These are phyloP conservation scores for Suillus plorans DNA, from an alignment of 768 basidiomycete genomes.

Conservation along the genomic window DNA sequence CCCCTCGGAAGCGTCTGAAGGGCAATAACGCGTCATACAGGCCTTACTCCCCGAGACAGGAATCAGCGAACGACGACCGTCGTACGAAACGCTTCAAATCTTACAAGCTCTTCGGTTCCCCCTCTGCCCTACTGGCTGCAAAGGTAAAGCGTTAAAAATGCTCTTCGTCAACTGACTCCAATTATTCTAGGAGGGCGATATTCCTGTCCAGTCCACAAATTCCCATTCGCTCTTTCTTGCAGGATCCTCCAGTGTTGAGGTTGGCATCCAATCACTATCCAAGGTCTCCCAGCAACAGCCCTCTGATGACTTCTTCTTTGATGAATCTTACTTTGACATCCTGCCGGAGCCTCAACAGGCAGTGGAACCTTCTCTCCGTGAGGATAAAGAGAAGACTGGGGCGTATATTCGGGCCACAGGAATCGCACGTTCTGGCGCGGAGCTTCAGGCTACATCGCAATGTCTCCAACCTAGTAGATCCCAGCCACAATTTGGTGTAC, in stretches of 20 bases:
- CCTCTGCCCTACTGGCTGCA: not conserved
- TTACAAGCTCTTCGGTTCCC: not conserved
- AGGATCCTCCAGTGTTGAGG: constrained; percentile 15
- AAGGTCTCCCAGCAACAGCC: not conserved
- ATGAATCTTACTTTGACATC: constrained; percentile 33
- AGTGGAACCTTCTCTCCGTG: not conserved
- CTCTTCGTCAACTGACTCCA: not conserved
- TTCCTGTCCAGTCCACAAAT: not conserved
- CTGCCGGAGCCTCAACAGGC: constrained; percentile 13
- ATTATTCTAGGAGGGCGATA: constrained; percentile 1
- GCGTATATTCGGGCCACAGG: not conserved
- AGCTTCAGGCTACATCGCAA: not conserved
- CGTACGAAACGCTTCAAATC: constrained; percentile 20
- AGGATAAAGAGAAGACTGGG: not conserved
- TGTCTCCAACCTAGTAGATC: not conserved
- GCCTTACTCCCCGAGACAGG: not conserved
- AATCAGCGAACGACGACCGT: constrained; percentile 8
- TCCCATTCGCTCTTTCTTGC: constrained; percentile 19
- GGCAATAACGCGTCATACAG: not conserved
- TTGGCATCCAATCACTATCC: not conserved
- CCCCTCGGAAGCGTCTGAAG: constrained; percentile 5
- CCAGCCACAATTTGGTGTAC: not conserved
- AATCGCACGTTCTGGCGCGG: not conserved
- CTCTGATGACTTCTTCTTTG: constrained; percentile 32
- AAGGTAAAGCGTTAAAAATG: constrained; percentile 2